Percentiles rank a stretch among this genome's conserved stretches.
These are phyloP conservation scores for Fusarium guadeloupense DNA, from an alignment of 2,329 filamentous ascomycete species.

Conservation along the genomic window DNA sequence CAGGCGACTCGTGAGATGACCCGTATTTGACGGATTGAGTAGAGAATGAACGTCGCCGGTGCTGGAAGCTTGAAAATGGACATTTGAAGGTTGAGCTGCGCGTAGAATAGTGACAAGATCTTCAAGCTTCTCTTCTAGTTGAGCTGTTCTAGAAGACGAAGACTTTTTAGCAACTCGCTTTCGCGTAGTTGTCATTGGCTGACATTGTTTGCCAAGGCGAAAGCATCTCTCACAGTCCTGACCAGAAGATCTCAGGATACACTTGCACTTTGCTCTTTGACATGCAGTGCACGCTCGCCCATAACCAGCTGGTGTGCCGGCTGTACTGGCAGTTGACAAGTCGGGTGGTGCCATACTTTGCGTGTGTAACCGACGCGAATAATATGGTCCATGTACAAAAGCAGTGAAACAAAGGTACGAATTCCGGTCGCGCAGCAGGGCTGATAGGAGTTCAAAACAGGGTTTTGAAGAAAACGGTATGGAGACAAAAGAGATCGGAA, in stretches of 20 bases:
- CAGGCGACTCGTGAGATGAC: conserved; percentile 44
- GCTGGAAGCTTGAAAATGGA: conserved; percentile 20
- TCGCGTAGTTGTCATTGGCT: conserved; percentile 54
- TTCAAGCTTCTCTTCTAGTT: conserved; percentile 61
- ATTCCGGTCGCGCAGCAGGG: conserved; percentile 30
- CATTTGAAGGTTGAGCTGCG: conserved; percentile 42
- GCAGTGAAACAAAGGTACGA: conserved; percentile 12
- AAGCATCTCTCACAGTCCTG: conserved; percentile 53
- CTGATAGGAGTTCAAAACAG: conserved; percentile 17
- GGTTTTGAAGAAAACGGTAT: conserved; percentile 6
- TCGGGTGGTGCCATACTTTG: conserved; percentile 38
- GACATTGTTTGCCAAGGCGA: conserved; percentile 59
- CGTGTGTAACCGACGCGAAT: conserved; percentile 2
- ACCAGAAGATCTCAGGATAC: conserved; percentile 51
- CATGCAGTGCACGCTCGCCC: conserved; percentile 59
- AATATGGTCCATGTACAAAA: neutral
- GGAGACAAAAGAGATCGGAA: conserved; percentile 10
- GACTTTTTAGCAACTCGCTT: conserved; percentile 50
- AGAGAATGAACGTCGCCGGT: conserved; percentile 12
- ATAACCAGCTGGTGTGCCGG: conserved; percentile 51
- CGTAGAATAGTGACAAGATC: conserved; percentile 58
- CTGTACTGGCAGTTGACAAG: conserved; percentile 9
- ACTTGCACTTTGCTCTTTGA: conserved; percentile 59
- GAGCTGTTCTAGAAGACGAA: conserved; percentile 51
- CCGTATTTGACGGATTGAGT: conserved; percentile 14